phyloP scores from a whole-genome alignment of 129 eudicot species.

The Heracleum sosnowskyi region DNA sequence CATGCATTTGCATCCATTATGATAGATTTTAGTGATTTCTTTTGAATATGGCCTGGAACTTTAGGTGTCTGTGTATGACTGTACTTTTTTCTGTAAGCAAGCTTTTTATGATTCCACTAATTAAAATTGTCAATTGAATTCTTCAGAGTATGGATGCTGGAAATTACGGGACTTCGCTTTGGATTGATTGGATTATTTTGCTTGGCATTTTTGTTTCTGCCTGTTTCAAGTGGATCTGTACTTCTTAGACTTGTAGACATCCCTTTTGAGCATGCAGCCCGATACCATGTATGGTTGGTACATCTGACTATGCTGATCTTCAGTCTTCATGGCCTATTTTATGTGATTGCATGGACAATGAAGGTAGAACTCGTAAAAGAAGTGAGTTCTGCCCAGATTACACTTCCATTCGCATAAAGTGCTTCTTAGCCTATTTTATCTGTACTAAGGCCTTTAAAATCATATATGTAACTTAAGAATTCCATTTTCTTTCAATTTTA shows the following conservation, averaged over 20 bases:
- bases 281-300: slow-evolving; percentile 95
- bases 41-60: background rate
- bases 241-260: slow-evolving; percentile 72
- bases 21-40: background rate
- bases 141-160: slow-evolving; percentile 49
- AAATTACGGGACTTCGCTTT: slow-evolving; percentile 61
- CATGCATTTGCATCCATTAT: background rate
- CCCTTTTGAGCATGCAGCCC: slow-evolving; percentile 83
- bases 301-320: slow-evolving; percentile 87
- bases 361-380: slow-evolving; percentile 44
- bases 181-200: slow-evolving; percentile 74
- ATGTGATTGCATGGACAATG: slow-evolving; percentile 56
- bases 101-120: background rate
- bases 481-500: too few relatives aligned
- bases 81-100: background rate
- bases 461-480: too few relatives aligned
- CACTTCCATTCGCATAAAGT: background rate
- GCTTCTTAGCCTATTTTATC: too few relatives aligned
- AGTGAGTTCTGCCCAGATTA: slow-evolving; percentile 31
- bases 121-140: background rate
- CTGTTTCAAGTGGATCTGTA: slow-evolving; percentile 75
- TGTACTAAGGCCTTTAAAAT: too few relatives aligned
- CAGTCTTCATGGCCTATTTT: slow-evolving; percentile 71
- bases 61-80: background rate
- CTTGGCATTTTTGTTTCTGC: slow-evolving; percentile 78